phyloP scores from a whole-genome alignment of 768 basidiomycete genomes.

The Hydnomerulius pinastri region DNA sequence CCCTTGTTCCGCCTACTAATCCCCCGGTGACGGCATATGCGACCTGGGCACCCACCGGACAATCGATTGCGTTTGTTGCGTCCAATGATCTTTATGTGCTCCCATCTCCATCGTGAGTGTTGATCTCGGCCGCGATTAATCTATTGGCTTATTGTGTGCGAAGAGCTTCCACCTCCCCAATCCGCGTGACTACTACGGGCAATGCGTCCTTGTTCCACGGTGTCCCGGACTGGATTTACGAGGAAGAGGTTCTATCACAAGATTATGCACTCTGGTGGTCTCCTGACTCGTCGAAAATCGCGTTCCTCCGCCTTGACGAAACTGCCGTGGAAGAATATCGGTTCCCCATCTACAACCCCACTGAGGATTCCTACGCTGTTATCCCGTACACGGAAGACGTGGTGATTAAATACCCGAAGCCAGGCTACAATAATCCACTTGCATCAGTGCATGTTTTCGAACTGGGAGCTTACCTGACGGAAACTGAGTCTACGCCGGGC shows the following conservation, averaged over 20 bases:
- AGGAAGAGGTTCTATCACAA: conserved; percentile 81
- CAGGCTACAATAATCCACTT: conserved; percentile 86
- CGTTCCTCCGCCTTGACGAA: conserved; percentile 89
- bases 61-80: conserved; percentile 84
- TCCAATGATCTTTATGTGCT: conserved; percentile 90
- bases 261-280: conserved; percentile 91
- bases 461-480: conserved; percentile 52
- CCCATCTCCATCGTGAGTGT: conserved; percentile 60
- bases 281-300: conserved; percentile 59
- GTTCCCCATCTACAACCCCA: conserved; percentile 92
- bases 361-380: conserved; percentile 63
- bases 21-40: conserved; percentile 80
- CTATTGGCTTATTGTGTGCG: conserved; percentile 5
- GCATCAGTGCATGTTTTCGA: conserved; percentile 86
- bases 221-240: conserved; percentile 97
- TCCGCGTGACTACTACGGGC: conserved; percentile 81
- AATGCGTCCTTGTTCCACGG: conserved; percentile 89
- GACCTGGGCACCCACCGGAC: conserved; percentile 81
- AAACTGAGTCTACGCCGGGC: conserved; percentile 26
- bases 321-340: conserved; percentile 82
- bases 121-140: neutral
- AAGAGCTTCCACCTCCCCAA: conserved; percentile 45
- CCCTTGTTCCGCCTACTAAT: conserved; percentile 65
- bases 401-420: conserved; percentile 84
- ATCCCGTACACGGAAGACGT: conserved; percentile 72